Evolutionary conservation across 2,329 filamentous ascomycete species (phyloP), one percentile per base, ranked within the genome.

Genomic region (Fusarium sarcochroum): DNA sequence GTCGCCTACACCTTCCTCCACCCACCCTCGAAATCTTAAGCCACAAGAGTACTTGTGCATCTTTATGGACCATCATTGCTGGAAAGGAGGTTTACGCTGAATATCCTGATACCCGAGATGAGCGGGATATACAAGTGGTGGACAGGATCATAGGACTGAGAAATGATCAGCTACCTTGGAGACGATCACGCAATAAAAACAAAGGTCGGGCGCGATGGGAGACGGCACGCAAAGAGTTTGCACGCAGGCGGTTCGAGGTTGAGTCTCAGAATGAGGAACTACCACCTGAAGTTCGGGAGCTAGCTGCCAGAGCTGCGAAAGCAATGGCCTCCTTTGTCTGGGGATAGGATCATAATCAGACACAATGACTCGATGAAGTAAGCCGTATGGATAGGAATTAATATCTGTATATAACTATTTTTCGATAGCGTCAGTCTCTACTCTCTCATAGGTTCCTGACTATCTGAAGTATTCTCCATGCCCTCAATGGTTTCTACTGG

Each of bases 131-230:
- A 1, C 1, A 55, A 3, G 38, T 54, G 1, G 47, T 65, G 0
- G 20, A 38, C 6, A 55, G 34, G 3, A 46, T 65, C 7, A 6
- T 65, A 0, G 34, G 18, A 0, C 4, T 49, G 5, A 66, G 47
- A 6, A 38, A 34, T 3, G 18, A 55, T 11, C n/a, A 61, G 0
- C 18, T 65, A 2, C 62, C 61, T 2, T 66, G 62, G 62, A 66
- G 27, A 1, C 52, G 62, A 6, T 61, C 61, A 0, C 18, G 17
- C 2, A 54, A 45, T 3, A 61, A 14, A 7, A 42, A 18, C 5
- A 61, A 66, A 10, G 34, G 38, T 1, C 34, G 48, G 2, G 61
- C 55, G 7, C 35, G 62, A 3, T 65, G 62, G 62, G 62, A 61
- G 8, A 66, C 62, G 1, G 54, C 62, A 1, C 4, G 32, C 1